These are phyloP conservation scores for Keithomyces neogunnii DNA, from an alignment of 2,329 filamentous ascomycete species.

Conservation along the genomic window DNA sequence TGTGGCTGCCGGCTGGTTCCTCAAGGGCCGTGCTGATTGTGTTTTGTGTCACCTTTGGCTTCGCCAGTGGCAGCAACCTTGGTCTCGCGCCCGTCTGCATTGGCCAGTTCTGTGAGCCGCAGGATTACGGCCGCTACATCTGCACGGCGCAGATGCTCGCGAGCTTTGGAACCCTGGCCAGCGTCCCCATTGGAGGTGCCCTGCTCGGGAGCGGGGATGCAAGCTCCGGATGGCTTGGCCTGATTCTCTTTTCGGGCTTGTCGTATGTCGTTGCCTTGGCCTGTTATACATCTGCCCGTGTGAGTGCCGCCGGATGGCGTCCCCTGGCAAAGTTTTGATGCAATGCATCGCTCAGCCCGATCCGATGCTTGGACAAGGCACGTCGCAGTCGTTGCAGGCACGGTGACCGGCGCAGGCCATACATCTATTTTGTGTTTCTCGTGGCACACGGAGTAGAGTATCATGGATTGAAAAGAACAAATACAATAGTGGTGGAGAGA, in stretches of 20 bases:
- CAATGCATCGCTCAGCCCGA: no score
- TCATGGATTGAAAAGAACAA: no score
- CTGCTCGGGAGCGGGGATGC: neutral
- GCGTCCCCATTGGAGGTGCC: slow-evolving; percentile 35
- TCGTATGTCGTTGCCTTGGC: neutral
- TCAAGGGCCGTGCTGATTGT: slow-evolving; percentile 51
- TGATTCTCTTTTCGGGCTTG: neutral
- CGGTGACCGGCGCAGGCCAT: no score
- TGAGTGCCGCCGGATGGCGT: neutral
- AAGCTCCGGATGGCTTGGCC: neutral
- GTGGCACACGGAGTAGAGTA: no score
- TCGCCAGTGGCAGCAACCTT: slow-evolving; percentile 72
- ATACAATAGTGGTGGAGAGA: no score
- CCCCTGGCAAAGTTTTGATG: neutral
- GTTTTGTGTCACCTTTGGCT: slow-evolving; percentile 68
- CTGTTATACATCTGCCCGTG: neutral
- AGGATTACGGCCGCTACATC: slow-evolving; percentile 68
- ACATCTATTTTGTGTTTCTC: no score
- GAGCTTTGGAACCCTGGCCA: slow-evolving; percentile 55
- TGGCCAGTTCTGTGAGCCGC: slow-evolving; percentile 68
- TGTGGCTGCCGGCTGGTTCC: slow-evolving; percentile 61
- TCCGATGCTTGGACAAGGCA: no score
- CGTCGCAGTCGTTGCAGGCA: no score
- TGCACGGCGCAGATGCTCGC: slow-evolving; percentile 72
- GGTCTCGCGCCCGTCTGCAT: slow-evolving; percentile 72